Evolutionary conservation across 225 moss, liverwort and hornwort genomes (phyloP).

Genomic region (Ulota crispa): DNA sequence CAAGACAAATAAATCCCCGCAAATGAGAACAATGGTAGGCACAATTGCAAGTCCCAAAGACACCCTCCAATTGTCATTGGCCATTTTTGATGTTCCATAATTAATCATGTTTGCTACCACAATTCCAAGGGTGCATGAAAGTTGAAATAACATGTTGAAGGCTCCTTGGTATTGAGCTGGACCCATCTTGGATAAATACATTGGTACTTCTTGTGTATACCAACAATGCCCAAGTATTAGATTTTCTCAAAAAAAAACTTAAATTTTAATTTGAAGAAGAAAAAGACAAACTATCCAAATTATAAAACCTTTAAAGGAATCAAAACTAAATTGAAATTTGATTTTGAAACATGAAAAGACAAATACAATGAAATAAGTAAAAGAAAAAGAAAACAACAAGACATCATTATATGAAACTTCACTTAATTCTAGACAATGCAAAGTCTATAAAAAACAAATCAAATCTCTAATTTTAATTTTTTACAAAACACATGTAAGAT

Average conservation of each 20-base stretch:
- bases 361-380: too few relatives aligned
- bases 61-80: neutral
- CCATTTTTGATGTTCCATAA: slow-evolving; percentile 21
- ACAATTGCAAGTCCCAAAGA: slow-evolving; percentile 10
- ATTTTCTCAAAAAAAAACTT: neutral
- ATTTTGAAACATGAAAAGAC: too few relatives aligned
- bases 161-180: neutral
- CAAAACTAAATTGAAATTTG: too few relatives aligned
- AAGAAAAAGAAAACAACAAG: fast-evolving
- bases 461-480: too few relatives aligned
- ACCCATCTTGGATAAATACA: slow-evolving; percentile 36
- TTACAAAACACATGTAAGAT: too few relatives aligned
- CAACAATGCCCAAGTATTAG: too few relatives aligned
- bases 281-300: neutral
- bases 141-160: slow-evolving; percentile 26
- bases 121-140: slow-evolving; percentile 21
- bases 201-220: neutral
- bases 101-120: slow-evolving; percentile 21
- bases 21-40: neutral
- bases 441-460: too few relatives aligned
- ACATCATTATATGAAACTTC: too few relatives aligned
- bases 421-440: too few relatives aligned
- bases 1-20: neutral
- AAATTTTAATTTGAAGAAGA: too few relatives aligned
- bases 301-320: too few relatives aligned